phyloP scores from a whole-genome alignment of 257 asterid species.

The Plantago elongata region DNA sequence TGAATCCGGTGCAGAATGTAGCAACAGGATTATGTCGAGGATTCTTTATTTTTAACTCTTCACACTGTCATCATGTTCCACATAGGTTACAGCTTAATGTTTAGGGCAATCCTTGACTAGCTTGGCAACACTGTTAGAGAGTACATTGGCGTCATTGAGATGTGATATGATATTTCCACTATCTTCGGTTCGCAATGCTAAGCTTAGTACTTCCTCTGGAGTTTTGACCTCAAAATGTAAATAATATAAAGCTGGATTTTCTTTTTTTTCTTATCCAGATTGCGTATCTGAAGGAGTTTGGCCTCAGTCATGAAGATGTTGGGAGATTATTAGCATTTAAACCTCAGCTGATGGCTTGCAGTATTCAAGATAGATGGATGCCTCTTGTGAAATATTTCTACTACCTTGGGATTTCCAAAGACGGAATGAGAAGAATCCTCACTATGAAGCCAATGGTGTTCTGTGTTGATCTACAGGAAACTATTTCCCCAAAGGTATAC shows the following conservation, averaged over 20 bases:
- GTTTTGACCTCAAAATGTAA: neutral
- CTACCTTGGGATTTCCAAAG: slow-evolving; percentile 85
- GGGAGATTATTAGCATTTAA: slow-evolving; percentile 80
- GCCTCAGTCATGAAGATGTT: slow-evolving; percentile 63
- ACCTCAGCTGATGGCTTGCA: slow-evolving; percentile 91
- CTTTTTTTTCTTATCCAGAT: slow-evolving; percentile 40
- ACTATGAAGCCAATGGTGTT: slow-evolving; percentile 65
- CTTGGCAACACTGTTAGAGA: no score
- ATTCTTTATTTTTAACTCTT: no score
- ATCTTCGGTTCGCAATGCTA: neutral
- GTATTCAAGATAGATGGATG: slow-evolving; percentile 78
- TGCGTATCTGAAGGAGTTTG: slow-evolving; percentile 77
- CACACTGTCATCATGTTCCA: no score
- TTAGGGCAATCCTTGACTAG: no score
- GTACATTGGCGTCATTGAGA: no score
- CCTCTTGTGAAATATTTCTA: slow-evolving; percentile 92
- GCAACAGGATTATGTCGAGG: no score
- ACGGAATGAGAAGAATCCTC: slow-evolving; percentile 87
- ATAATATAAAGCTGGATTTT: slow-evolving; percentile 4
- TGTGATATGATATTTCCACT: no score
- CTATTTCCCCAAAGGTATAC: slow-evolving; percentile 84
- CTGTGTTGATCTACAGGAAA: slow-evolving; percentile 72
- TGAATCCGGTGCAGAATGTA: no score
- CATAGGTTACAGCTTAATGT: no score
- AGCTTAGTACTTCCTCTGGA: neutral